These are phyloP conservation scores for Talaromyces sp. DNA, from an alignment of 2,329 filamentous ascomycete genomes.

Conservation along the genomic window DNA sequence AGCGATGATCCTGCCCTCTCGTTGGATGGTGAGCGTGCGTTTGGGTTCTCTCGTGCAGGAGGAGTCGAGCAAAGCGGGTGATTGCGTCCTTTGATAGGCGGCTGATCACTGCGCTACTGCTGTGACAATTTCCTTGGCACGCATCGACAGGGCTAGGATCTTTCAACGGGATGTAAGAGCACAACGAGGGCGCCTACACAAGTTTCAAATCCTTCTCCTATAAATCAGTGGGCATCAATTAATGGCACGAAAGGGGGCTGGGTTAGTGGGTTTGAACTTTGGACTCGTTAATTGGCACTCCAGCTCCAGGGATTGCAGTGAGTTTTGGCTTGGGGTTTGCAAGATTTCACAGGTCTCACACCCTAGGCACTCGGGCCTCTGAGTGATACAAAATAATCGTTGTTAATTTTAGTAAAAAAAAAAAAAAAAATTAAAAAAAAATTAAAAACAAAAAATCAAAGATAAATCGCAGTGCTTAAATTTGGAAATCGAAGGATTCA, in stretches of 20 bases:
- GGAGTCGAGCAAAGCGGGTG: conserved; percentile 13
- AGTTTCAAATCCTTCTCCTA: not conserved
- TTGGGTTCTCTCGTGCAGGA: conserved; percentile 11
- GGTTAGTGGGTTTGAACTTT: too few relatives aligned
- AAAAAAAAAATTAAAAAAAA: too few relatives aligned
- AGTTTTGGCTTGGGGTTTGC: not conserved
- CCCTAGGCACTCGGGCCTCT: not conserved
- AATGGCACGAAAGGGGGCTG: too few relatives aligned
- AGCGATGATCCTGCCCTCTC: conserved; percentile 1
- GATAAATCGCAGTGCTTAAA: not conserved
- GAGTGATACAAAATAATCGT: not conserved
- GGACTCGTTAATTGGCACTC: too few relatives aligned
- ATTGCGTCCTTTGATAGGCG: conserved; percentile 12
- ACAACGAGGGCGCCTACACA: not conserved
- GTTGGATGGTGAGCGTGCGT: conserved; percentile 9
- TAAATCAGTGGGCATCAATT: not conserved
- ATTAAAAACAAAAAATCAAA: too few relatives aligned
- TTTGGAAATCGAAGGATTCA: not conserved
- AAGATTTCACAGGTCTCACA: not conserved
- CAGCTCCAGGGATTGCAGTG: too few relatives aligned
- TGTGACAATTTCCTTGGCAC: conserved; percentile 16
- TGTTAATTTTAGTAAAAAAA: not conserved
- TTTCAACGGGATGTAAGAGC: not conserved
- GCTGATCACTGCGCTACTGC: conserved; percentile 15
- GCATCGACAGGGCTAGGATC: not conserved